Evolutionary conservation across 257 asterid genomes (phyloP).

Genomic region (Striga asiatica): DNA sequence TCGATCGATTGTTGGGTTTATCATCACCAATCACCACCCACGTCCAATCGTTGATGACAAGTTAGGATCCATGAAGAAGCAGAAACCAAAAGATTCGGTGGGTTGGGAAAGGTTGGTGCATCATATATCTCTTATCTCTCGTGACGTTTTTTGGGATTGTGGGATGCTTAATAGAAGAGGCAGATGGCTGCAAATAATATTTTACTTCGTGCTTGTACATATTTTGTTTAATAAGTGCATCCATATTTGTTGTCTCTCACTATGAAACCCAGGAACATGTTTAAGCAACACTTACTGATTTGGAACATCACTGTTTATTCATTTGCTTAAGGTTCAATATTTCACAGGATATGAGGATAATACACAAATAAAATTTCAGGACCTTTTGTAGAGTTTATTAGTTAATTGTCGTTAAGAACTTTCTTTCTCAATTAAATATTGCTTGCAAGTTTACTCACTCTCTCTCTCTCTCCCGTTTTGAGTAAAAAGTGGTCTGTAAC

Average conservation of each 20-base stretch:
- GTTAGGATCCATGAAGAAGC: conserved; percentile 45
- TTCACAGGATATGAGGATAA: neutral
- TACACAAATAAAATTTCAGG: neutral
- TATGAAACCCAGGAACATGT: too few species aligned
- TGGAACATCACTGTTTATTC: neutral
- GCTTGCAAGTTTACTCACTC: neutral
- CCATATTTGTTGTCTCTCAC: too few species aligned
- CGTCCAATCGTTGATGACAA: conserved; percentile 29
- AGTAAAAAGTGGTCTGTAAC: neutral
- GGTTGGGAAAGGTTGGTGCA: conserved; percentile 52
- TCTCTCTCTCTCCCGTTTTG: neutral
- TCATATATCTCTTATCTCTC: conserved; percentile 7
- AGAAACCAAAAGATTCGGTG: conserved; percentile 30
- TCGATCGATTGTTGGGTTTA: too few species aligned
- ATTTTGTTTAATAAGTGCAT: too few species aligned
- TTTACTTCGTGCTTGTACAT: too few species aligned
- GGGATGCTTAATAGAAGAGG: neutral
- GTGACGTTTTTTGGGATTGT: neutral
- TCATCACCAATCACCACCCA: conserved; percentile 24
- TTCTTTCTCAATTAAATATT: neutral
- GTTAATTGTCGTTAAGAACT: neutral
- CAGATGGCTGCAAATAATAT: too few species aligned
- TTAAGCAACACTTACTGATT: neutral
- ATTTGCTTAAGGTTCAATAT: neutral
- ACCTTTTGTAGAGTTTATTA: neutral